Base-by-base conservation (phyloP, 129 eudicot genomes). In the Kitagawia praeruptora region DNA sequence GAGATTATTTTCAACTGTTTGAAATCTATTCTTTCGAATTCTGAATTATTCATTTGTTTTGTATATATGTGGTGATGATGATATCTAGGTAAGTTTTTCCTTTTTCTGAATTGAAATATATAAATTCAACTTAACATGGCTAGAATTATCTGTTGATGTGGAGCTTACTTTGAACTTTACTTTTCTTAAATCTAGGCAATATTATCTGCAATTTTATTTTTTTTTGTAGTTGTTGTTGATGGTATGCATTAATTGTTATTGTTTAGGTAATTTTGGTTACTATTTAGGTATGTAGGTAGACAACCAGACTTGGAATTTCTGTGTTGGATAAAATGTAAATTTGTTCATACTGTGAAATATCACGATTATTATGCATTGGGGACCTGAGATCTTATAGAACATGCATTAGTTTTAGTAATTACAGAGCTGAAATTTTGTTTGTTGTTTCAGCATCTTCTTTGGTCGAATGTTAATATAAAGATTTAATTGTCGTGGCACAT, bases 401-500 rank as follows among this genome's bases (percentile, higher is more conserved):
- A 42, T 25, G 77, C 77, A 31, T 1, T 25, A 5, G 1, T 4
- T 13, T 75, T 18, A 37, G 79, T 16, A 4, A 16, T 16, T 4
- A 8, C 1, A 45, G 77, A 44, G 8, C 21, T 5, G 56, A 25
- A 49, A 49, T 14, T 2, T 49, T 74, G 58, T 45, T 74, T 12
- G 27, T 74, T 21, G 37, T 9, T 34, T 28, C 42, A 11, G 46
- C 1, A 37, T 16, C 38, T 53, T 23, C 31, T 18, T 51, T 15
- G 78, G 23, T 31, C 16, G 82, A 54, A 81, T 74, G 71, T 80
- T 74, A 45, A 79, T 31, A 39, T 72, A 64, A 63, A 79, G 45
- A n/a, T 79, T 75, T 82, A 69, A 56, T 70, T 70, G 70, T 13
- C 44, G 38, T 75, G 77, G 67, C 79, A 79, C 75, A 93, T 93